Evolutionary conservation across 768 basidiomycete species (phyloP).

Genomic region (Sistotremastrum suecicum): DNA sequence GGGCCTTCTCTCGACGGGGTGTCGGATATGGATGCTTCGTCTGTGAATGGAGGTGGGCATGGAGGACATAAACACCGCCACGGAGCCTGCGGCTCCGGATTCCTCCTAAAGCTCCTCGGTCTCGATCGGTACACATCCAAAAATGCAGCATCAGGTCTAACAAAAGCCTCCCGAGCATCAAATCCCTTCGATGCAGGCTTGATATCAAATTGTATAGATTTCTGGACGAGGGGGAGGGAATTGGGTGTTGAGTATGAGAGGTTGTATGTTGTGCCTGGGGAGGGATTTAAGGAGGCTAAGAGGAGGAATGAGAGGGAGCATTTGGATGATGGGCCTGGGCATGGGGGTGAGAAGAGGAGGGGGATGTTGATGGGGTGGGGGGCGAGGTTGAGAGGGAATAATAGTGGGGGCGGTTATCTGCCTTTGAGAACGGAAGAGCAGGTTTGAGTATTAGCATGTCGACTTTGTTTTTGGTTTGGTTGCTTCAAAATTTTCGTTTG

Average conservation of each 20-base stretch:
- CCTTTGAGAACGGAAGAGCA: slow-evolving; percentile 32
- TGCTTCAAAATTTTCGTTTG: not conserved
- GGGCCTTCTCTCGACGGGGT: not conserved
- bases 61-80: not conserved
- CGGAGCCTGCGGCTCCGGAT: slow-evolving; percentile 34
- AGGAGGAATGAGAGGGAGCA: slow-evolving; percentile 39
- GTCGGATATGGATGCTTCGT: no score
- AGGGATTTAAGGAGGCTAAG: slow-evolving; percentile 73
- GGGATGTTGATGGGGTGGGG: slow-evolving; percentile 44
- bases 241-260: slow-evolving; percentile 83
- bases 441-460: slow-evolving; percentile 2
- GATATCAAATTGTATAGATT: slow-evolving; percentile 75
- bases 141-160: slow-evolving; percentile 76
- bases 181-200: slow-evolving; percentile 90
- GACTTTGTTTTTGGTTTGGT: not conserved
- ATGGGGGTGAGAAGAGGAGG: slow-evolving; percentile 27
- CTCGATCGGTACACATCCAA: slow-evolving; percentile 91
- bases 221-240: slow-evolving; percentile 80
- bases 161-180: slow-evolving; percentile 54
- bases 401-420: slow-evolving; percentile 40
- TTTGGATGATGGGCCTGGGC: slow-evolving; percentile 32
- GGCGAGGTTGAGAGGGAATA: slow-evolving; percentile 33
- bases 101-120: slow-evolving; percentile 84
- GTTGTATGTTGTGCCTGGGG: slow-evolving; percentile 78
- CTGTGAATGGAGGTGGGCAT: no score